Evolutionary conservation across 495 filamentous ascomycete genomes (phyloP), one percentile per base, ranked within the genome.

Genomic region (Letharia columbiana): DNA sequence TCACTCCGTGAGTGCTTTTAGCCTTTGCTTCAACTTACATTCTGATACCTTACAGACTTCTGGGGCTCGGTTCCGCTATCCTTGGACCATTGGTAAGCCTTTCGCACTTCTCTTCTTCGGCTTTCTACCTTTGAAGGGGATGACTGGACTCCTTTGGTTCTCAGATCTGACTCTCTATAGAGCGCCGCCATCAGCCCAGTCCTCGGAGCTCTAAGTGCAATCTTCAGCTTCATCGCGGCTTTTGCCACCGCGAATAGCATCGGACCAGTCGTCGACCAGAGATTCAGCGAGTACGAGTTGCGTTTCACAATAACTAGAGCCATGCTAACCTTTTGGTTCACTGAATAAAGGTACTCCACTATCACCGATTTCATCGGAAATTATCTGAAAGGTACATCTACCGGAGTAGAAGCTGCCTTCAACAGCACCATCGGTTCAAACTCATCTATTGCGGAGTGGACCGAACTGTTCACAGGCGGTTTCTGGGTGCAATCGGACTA

Each of bases 221-320:
- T 42, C 40, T 42, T 42, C 40, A 42, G 40, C 40, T 42, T 42
- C 10, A 42, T 42, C 40, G 11, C 40, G 23, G 62, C 57, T 35
- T 63, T 63, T 52, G 62, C 45, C 3, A 65, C 35, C 11, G 23
- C 35, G 17, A 35, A 23, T 31, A 47, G 44, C 28, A n/a, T 65
- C 4, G 45, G n/a, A n/a, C 67, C 67, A 35, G 67, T 68, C 41
- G 56, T 54, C 11, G 67, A 68, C 44, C 67, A 68, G 47, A 40
- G 62, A 45, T 68, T 68, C 42, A 54, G 40, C 33, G 67, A 68
- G 58, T 61, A 52, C 37, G 42, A 28, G 0, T 2, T 42, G 37
- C 60, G 13, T 31, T 40, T 47, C 23, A 17, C 15, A 47, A 10
- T 9, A 15, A 12, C 17, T 45, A 4, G 37, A 45, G 11, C 18